Conservation (phyloP, 106 monocot species). For the Dendrobium nobile region DNA sequence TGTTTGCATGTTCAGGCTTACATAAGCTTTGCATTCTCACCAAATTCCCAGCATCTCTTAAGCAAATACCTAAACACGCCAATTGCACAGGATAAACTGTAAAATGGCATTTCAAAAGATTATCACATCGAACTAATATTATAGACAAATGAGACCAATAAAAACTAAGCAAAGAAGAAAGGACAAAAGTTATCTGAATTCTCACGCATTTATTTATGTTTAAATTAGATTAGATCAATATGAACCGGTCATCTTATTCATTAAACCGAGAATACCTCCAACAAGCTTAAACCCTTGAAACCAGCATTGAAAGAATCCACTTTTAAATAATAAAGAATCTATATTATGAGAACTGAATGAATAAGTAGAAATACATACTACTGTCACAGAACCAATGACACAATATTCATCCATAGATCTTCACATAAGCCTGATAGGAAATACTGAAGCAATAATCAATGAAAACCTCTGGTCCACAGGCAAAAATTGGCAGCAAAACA, state of each 20-base stretch:
- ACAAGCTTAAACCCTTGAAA: neutral
- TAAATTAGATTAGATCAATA: neutral
- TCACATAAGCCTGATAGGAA: too few species aligned
- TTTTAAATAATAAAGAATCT: neutral
- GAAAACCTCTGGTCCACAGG: too few species aligned
- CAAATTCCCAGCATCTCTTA: slow-evolving; percentile 64
- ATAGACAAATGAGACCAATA: neutral
- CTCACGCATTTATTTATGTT: neutral
- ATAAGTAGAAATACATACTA: too few species aligned
- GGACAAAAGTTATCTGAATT: neutral
- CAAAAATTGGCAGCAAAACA: too few species aligned
- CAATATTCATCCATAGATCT: too few species aligned
- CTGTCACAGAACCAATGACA: too few species aligned
- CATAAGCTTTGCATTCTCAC: slow-evolving; percentile 82
- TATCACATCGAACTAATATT: neutral
- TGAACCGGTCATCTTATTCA: neutral
- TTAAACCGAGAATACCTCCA: neutral
- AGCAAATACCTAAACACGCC: slow-evolving; percentile 62
- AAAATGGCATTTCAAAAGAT: neutral
- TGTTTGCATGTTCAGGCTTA: slow-evolving; percentile 95
- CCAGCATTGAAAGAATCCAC: neutral
- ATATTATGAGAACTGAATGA: neutral
- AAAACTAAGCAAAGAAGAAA: neutral
- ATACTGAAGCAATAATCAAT: too few species aligned
- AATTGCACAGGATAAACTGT: neutral